These are phyloP conservation scores for Camellia oleifera DNA, from an alignment of 179 eudicot species.

Conservation along the genomic window DNA sequence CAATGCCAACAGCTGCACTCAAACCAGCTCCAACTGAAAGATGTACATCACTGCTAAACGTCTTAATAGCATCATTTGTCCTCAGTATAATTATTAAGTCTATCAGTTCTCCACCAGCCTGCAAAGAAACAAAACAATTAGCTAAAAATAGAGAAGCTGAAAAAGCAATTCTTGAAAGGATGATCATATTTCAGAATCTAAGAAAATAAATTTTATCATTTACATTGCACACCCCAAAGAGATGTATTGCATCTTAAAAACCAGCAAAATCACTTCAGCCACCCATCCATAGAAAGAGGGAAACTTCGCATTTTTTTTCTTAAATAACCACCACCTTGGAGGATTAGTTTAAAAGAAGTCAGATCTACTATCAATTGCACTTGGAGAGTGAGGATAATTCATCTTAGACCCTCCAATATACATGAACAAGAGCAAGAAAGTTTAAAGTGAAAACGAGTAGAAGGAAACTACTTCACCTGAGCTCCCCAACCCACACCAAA, in stretches of 20 bases:
- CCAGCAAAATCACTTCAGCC: background rate
- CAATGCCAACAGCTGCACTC: constrained; percentile 84
- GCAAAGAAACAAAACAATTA: background rate
- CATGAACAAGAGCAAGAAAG: background rate
- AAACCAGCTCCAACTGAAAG: constrained; percentile 86
- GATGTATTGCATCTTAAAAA: background rate
- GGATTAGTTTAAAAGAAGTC: background rate
- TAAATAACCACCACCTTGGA: background rate
- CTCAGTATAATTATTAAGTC: constrained; percentile 79
- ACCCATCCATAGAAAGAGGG: background rate
- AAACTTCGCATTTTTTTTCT: background rate
- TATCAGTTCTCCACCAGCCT: constrained; percentile 91
- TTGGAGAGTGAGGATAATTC: background rate
- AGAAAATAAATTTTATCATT: background rate
- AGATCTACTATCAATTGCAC: background rate
- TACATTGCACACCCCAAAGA: background rate
- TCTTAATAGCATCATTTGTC: constrained; percentile 72
- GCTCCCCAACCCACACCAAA: constrained; percentile 96
- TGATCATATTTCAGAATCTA: background rate
- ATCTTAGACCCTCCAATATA: background rate
- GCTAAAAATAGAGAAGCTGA: background rate
- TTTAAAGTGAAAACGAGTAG: background rate
- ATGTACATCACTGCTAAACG: constrained; percentile 70
- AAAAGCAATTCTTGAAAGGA: background rate
- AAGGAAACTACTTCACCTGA: constrained; percentile 48